Evolutionary conservation across 208 protist species (phyloP).

Genomic region (Leishmania tropica): DNA sequence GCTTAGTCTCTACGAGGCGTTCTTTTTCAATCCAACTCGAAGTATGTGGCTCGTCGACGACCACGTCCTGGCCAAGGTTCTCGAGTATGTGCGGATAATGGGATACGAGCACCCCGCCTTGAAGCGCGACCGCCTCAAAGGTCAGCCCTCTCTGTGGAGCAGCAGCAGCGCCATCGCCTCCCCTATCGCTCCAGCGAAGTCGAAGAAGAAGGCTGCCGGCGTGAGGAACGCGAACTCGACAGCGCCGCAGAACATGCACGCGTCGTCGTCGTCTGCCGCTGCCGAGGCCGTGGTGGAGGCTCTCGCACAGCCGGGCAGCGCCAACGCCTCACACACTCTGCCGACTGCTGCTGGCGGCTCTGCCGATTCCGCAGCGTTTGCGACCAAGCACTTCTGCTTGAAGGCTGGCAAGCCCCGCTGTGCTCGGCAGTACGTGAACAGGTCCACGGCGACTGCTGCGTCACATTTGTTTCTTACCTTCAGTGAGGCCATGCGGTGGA

Average conservation of each 20-base stretch:
- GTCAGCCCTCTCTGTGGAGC: conserved; percentile 33
- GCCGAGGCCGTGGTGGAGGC: conserved; percentile 20
- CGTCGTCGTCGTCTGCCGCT: conserved; percentile 6
- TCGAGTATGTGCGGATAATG: conserved; percentile 78
- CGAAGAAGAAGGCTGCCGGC: conserved; percentile 10
- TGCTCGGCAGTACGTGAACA: conserved; percentile 29
- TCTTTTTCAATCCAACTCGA: conserved; percentile 52
- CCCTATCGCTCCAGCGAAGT: conserved; percentile 12
- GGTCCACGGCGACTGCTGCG: conserved; percentile 12
- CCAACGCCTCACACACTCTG: neutral
- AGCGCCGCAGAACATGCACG: neutral
- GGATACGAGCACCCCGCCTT: conserved; percentile 61
- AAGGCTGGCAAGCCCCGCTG: conserved; percentile 25
- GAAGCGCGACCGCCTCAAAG: conserved; percentile 23
- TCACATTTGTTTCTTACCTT: conserved; percentile 54
- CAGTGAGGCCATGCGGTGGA: conserved; percentile 70
- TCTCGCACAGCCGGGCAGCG: neutral
- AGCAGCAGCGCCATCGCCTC: conserved; percentile 27
- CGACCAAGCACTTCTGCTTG: conserved; percentile 16
- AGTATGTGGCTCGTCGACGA: conserved; percentile 76
- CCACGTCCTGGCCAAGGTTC: conserved; percentile 62
- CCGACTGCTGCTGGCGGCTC: neutral
- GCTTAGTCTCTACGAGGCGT: conserved; percentile 73
- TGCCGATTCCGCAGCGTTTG: neutral
- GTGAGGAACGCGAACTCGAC: conserved; percentile 1